Evolutionary conservation across 2,329 filamentous ascomycete species (phyloP), one percentile per base, ranked within the genome.

Genomic region (Hypoxylon sp.): DNA sequence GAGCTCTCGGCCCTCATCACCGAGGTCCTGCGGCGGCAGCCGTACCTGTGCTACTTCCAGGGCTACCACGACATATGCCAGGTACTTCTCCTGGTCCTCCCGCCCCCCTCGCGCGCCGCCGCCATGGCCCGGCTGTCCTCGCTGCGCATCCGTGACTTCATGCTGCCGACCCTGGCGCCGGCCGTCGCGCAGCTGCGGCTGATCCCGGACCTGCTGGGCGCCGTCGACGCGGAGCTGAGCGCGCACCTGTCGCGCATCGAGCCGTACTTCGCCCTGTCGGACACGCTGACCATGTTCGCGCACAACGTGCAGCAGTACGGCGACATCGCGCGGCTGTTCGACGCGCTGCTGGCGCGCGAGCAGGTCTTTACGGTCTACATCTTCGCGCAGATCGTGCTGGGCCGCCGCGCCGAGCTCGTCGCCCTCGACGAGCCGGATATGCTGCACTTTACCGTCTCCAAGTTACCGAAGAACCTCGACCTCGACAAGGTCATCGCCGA

Each of bases 31-130:
- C 90, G 96, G 55, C 86, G 86, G 32, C 85, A 96, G 72, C 93
- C 94, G 15, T 89, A 90, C 75, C 87, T 99, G 34, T 93, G 89
- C 81, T 99, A 99, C 80, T 99, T 99, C 78, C 95, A 99, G 80
- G 95, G 95, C 75, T 99, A 96, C 77, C 95, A 99, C 78, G 95
- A 99, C 80, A 98, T 99, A 73, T 95, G 92, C 71, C 96, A 99
- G 79, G 95, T 99, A 22, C 85, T 99, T 62, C 86, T 98, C 41
- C 85, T 99, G 13, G 94, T 97, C 10, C 84, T 99, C 3, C 89
- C 90, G 0, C 80, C 87, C 8, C 73, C 82, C 20, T 76, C 82
- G 56, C 89, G 91, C 15, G 82, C 85, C 17, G 77, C 82, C 6
- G 87, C 90, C 15, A 87, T 96, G 30, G 85, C 91, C 32, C 90